Percentiles rank a stretch among this genome's conserved stretches.
These are phyloP conservation scores for Dimargaris xerosporica DNA, from an alignment of 192 early-diverging fungal genomes.

Conservation along the genomic window DNA sequence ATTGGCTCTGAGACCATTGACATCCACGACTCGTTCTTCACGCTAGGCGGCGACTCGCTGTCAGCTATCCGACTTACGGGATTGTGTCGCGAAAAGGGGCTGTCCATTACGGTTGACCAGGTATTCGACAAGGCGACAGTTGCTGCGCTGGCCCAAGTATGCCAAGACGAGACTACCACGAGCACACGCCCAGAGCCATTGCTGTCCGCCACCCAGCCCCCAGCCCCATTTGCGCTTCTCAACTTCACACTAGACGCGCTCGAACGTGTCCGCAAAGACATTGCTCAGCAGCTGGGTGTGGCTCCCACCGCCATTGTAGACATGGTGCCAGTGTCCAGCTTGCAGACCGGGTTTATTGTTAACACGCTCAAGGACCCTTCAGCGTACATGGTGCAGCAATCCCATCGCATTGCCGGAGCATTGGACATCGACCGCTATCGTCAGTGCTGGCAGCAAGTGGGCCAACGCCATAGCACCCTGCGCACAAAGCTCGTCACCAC, in stretches of 20 bases:
- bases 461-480: neutral
- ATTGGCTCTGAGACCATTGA: neutral
- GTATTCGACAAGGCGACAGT: too few species aligned
- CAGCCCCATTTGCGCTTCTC: constrained; percentile 8
- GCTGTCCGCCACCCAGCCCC: too few species aligned
- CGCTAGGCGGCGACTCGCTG: constrained; percentile 3
- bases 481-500: neutral
- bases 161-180: too few species aligned
- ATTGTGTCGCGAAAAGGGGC: neutral
- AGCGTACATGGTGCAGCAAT: constrained; percentile 9
- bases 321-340: neutral
- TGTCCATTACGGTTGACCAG: neutral
- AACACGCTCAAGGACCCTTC: constrained; percentile 1
- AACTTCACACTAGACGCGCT: neutral
- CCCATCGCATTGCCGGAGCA: neutral
- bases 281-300: neutral
- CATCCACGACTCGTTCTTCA: neutral
- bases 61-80: neutral
- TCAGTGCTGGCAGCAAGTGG: neutral
- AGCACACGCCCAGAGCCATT: too few species aligned
- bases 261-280: too few species aligned
- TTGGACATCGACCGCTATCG: neutral
- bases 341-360: neutral
- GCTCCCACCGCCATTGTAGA: neutral
- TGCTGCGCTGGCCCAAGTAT: too few species aligned